These are phyloP conservation scores for Neopestalotiopsis sp. DNA, from an alignment of 2,329 filamentous ascomycete genomes.

Conservation along the genomic window DNA sequence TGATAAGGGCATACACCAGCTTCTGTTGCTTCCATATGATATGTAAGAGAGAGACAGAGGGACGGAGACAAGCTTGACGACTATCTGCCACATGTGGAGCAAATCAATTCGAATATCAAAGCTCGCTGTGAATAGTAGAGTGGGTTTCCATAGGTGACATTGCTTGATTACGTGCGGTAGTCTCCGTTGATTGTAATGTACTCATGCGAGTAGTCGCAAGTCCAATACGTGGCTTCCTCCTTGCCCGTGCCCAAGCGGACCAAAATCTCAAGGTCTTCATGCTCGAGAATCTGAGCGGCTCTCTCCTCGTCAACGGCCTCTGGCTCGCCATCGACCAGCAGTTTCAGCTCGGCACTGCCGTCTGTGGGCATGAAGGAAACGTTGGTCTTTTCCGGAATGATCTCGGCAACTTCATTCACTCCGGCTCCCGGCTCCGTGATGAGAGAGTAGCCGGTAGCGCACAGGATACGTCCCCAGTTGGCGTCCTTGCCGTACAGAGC, in stretches of 20 bases:
- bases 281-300: conserved; percentile 77
- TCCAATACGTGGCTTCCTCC: conserved; percentile 78
- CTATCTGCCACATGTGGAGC: no score
- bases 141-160: neutral
- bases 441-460: conserved; percentile 84
- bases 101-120: no score
- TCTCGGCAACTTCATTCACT: conserved; percentile 64
- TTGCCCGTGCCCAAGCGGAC: conserved; percentile 73
- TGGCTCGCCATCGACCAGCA: conserved; percentile 80
- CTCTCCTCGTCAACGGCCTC: conserved; percentile 78
- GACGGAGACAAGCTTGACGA: no score
- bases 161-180: conserved; percentile 60
- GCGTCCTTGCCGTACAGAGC: conserved; percentile 96
- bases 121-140: no score
- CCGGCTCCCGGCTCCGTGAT: conserved; percentile 62
- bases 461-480: conserved; percentile 97
- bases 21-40: no score
- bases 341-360: conserved; percentile 75
- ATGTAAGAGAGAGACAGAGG: no score
- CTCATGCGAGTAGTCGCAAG: conserved; percentile 86
- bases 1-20: no score
- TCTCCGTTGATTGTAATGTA: conserved; percentile 74
- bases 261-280: conserved; percentile 79
- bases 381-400: conserved; percentile 70
- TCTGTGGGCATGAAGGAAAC: conserved; percentile 81